Conservation (phyloP, 306 rosid species). For the Hippophae rhamnoides region DNA sequence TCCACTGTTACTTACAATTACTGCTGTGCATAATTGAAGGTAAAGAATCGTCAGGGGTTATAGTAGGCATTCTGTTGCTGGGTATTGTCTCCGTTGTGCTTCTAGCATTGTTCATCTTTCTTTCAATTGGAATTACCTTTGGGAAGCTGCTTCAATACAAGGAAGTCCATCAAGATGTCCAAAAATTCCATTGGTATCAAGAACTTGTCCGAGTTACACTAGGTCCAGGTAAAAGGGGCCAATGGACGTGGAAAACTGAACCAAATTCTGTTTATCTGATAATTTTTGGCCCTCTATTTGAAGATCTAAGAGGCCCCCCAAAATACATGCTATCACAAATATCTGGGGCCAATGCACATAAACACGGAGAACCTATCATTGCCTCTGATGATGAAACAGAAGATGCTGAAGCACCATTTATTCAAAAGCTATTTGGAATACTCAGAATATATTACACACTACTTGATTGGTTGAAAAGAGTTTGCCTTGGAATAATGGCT, state of each 20-base stretch:
- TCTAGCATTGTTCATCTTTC: slow-evolving; percentile 63
- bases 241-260: slow-evolving; percentile 78
- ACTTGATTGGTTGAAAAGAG: slow-evolving; percentile 56
- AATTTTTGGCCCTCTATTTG: slow-evolving; percentile 71
- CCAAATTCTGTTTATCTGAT: slow-evolving; percentile 35
- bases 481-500: slow-evolving; percentile 50
- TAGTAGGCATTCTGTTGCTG: slow-evolving; percentile 59
- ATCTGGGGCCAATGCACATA: slow-evolving; percentile 30
- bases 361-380: slow-evolving; percentile 47
- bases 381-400: slow-evolving; percentile 88
- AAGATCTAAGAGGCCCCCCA: slow-evolving; percentile 92
- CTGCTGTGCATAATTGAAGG: slow-evolving; percentile 34
- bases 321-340: slow-evolving; percentile 93
- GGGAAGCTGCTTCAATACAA: slow-evolving; percentile 87
- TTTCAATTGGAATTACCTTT: slow-evolving; percentile 71
- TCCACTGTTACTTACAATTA: neutral
- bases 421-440: slow-evolving; percentile 86
- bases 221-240: slow-evolving; percentile 93
- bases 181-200: slow-evolving; percentile 69
- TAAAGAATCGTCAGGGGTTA: slow-evolving; percentile 38
- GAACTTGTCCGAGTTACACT: slow-evolving; percentile 65
- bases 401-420: slow-evolving; percentile 90
- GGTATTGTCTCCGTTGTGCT: slow-evolving; percentile 33
- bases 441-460: slow-evolving; percentile 74
- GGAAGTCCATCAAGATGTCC: slow-evolving; percentile 82